A percentile compares a stretch with the other conserved stretches of the same genome.
Evolutionary conservation across 2,329 filamentous ascomycete species (phyloP).

Genomic region (Xylariaceae sp.): DNA sequence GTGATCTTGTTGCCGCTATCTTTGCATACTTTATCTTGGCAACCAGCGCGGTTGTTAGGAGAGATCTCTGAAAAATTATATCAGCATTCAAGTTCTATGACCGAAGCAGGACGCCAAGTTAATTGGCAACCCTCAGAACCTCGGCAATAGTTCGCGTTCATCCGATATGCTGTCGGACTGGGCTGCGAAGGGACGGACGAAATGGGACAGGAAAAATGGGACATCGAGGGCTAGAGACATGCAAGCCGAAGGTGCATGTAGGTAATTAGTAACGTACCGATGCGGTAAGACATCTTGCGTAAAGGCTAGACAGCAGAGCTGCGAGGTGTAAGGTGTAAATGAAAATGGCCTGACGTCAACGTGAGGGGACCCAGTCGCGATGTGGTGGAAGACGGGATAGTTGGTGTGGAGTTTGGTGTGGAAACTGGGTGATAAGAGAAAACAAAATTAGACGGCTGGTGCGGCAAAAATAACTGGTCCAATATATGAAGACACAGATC

Average conservation of each 20-base stretch:
- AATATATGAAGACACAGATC: neutral
- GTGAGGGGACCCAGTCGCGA: constrained; percentile 5
- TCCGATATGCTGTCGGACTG: neutral
- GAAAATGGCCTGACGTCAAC: constrained; percentile 5
- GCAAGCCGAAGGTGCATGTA: neutral
- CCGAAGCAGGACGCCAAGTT: neutral
- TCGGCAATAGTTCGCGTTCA: neutral
- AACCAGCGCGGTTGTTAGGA: constrained; percentile 74
- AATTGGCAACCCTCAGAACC: neutral
- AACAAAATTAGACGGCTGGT: neutral
- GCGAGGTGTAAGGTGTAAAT: neutral
- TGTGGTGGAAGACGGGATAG: constrained; percentile 2
- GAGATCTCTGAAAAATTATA: constrained; percentile 65
- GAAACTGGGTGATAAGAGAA: neutral
- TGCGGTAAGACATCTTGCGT: constrained; percentile 26
- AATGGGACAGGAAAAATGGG: constrained; percentile 4
- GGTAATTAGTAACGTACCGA: constrained; percentile 23
- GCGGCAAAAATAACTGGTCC: neutral
- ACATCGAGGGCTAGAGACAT: neutral
- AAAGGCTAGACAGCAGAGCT: constrained; percentile 6
- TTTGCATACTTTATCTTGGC: constrained; percentile 77
- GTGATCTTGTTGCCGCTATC: constrained; percentile 69
- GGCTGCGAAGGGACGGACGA: constrained; percentile 3
- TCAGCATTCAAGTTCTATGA: constrained; percentile 28
- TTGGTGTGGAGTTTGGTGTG: neutral